Evolutionary conservation across 2,329 filamentous ascomycete species (phyloP), one percentile per base, ranked within the genome.

Genomic region (Penicillium sclerotiorum): DNA sequence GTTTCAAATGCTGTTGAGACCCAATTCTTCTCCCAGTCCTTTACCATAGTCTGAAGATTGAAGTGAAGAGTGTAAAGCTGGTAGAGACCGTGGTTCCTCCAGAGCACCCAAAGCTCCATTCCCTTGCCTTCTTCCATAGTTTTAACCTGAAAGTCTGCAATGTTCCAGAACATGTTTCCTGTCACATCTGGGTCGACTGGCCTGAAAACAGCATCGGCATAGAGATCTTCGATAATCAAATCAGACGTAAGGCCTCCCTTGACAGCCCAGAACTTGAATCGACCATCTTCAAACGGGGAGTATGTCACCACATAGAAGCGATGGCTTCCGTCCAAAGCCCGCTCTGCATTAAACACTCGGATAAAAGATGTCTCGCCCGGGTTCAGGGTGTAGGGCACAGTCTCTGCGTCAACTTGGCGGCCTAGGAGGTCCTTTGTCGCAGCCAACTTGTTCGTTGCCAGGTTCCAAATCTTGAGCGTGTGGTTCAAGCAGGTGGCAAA

Each of bases 251-350:
- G 81, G n/a, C 72, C 81, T 45, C 86, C 82, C 58, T 85, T 82
- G 15, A 88, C 82, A 45, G 83, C 82, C 90, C 92, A 99, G 66
- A 99, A 92, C 69, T 96, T 97, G 79, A 99, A 97, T 66, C 93
- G 87, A 28, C 94, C 89, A 33, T 86, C 83, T 23, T 91, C 88
- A 56, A 94, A 84, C 0, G 94, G 93, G 9, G 92, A 96, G 70
- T 91, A 96, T 8, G 90, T 93, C 30, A 90, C 84, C 45, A 93
- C 82, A 50, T 81, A 80, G 64, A 84, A 86, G 32, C 72, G 65
- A 53, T 78, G 76, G 17, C 73, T 74, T 13, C 68, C 67, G 44
- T 76, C 73, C 22, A 76, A 60, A 17, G 76, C 73, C 15, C 74
- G 73, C 38, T 77, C 73, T 11, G 78, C 77, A 12, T 85, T 83